Base-by-base conservation (phyloP, 371 early-diverging fungal genomes). In the Mucor indicus region DNA sequence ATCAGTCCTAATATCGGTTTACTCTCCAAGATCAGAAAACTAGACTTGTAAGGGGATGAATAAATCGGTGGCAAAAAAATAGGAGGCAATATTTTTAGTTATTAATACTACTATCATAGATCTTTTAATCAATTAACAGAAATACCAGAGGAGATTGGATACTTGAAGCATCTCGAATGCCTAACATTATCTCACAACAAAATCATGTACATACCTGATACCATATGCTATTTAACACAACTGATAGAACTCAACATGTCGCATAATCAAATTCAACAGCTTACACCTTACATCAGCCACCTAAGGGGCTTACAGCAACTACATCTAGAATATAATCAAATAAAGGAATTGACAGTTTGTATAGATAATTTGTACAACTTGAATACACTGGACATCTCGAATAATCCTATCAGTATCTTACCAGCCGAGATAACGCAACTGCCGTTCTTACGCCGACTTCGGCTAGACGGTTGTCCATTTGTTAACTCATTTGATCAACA, bases 111-210 rank as follows among this genome's bases (percentile, higher is more conserved):
- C n/a, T n/a, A n/a, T n/a, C n/a, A n/a, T 53, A 69, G 70, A 20
- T 62, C 62, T 41, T 72, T 80, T 40, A 89, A 89, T 52, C 50
- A 66, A 20, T 55, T 89, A 19, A 69, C 68, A 23, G 65, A 69
- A 8, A 48, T 89, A 27, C 87, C 87, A 10, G 77, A 77, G 23
- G 81, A 81, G n/a, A 76, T 89, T 57, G 87, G 84, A 12, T 55
- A 80, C 27, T 53, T 89, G 16, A 44, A 58, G 2, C 74, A 73
- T 35, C 56, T 89, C 13, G 70, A 69, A 38, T 77, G 77, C n/a
- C 58, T 89, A 7, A 75, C 79, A 25, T 38, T 89, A 1, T 64
- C 77, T 20, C 64, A 78, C 40, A 90, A 90, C 48, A 56, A 60
- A 16, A 48, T 90, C 11, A 60, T 55, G 30, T 53, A 29, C 2